These are phyloP conservation scores for Hirsutella rhossiliensis DNA, from an alignment of 2,329 filamentous ascomycete genomes.

Conservation along the genomic window DNA sequence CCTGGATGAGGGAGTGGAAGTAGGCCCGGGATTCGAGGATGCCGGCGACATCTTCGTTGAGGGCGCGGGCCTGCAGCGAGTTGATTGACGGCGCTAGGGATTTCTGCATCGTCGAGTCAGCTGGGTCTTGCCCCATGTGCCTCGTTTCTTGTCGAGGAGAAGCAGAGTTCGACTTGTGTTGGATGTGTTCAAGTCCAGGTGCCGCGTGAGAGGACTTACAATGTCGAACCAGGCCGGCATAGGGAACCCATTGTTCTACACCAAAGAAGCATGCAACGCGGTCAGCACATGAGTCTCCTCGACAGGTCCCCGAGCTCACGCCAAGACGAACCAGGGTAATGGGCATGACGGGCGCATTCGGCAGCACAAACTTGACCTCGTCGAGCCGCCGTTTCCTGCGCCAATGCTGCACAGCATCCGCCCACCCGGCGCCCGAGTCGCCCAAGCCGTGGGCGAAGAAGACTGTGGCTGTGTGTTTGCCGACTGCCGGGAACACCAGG, in stretches of 20 bases:
- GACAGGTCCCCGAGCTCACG: background rate
- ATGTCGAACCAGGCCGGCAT: constrained; percentile 91
- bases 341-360: constrained; percentile 76
- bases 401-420: constrained; percentile 78
- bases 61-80: constrained; percentile 12
- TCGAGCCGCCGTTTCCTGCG: constrained; percentile 67
- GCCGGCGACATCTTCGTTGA: constrained; percentile 55
- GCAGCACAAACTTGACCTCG: constrained; percentile 88
- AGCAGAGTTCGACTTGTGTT: too few relatives aligned
- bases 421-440: constrained; percentile 71
- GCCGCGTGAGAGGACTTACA: constrained; percentile 27
- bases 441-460: constrained; percentile 92
- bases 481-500: constrained; percentile 66
- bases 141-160: background rate
- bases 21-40: constrained; percentile 48
- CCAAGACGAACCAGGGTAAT: constrained; percentile 50
- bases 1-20: constrained; percentile 65
- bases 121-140: background rate
- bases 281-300: background rate
- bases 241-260: constrained; percentile 57
- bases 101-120: constrained; percentile 11
- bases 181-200: background rate
- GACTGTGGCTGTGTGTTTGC: constrained; percentile 82
- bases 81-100: constrained; percentile 20
- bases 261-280: background rate